phyloP scores from a whole-genome alignment of 164 flowering plant genomes.

The Tetracentron sinense region DNA sequence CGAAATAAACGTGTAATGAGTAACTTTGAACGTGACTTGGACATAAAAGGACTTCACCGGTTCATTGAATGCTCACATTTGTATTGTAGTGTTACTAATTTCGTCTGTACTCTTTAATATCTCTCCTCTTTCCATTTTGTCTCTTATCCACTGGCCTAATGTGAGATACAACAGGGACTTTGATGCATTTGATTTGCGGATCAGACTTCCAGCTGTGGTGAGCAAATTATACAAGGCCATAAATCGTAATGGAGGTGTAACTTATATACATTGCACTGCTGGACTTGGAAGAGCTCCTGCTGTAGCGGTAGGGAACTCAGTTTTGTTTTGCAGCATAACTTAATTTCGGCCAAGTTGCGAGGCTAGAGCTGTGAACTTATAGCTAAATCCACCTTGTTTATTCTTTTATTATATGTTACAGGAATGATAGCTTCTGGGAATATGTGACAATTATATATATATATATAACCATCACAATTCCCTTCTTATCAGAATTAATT shows the following conservation, averaged over 20 bases:
- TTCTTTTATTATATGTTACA: background rate
- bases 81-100: background rate
- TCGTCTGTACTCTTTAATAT: background rate
- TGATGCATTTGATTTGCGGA: slow-evolving; percentile 82
- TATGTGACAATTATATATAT: too few species aligned
- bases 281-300: slow-evolving; percentile 99
- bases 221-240: slow-evolving; percentile 73
- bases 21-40: background rate
- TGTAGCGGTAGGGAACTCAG: slow-evolving; percentile 53
- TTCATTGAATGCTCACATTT: background rate
- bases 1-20: too few species aligned
- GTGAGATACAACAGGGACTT: slow-evolving; percentile 66
- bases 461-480: too few species aligned
- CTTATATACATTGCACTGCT: slow-evolving; percentile 96
- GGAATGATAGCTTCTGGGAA: too few species aligned
- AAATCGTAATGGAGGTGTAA: slow-evolving; percentile 79
- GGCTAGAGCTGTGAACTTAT: background rate
- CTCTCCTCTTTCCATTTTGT: background rate
- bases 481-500: too few species aligned
- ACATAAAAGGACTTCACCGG: too few species aligned
- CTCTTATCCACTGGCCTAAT: slow-evolving; percentile 8
- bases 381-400: background rate
- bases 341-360: background rate
- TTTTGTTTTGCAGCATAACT: slow-evolving; percentile 6
- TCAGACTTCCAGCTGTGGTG: slow-evolving; percentile 83